Base-by-base conservation (phyloP, 164 flowering plant species). In the Annona squamosa region DNA sequence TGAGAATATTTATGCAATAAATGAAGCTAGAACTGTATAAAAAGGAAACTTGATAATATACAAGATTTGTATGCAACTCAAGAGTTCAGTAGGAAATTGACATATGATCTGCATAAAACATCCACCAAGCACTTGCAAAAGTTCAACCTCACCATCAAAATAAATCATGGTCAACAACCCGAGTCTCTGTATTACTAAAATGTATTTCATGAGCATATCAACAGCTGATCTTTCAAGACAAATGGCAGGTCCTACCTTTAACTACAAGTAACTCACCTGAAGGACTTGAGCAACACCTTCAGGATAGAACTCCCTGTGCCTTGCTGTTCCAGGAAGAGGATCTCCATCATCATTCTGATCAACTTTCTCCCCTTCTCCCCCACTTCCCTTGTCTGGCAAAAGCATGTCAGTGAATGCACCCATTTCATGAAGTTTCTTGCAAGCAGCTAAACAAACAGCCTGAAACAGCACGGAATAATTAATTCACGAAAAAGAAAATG, bases 321-420 rank as follows among this genome's bases (percentile, higher is more conserved):
- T 86, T 70, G 99, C 97, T 75, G 98, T 96, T 79, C 99, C 99
- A 72, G 98, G 93, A 66, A 93, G 85, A 73, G 97, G 90, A 66
- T 93, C 97, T 46, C 90, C 98, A 80, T 87, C 95, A 77, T 93
- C 95, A 81, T 81, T 88, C 74, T 84, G 86, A 65, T 92, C 93
- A 71, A 72, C 84, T 77, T 91, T 88, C 72, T 92, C 93, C 71
- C 79, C 84, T 61, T 88, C 92, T 82, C 83, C 93, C 69, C 91
- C 91, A 77, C 89, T 91, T 77, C 99, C 99, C 82, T 90, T 96
- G 83, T 96, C 98, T 42, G 99, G 99, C 84, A 96, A 86, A 63
- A 96, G 97, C 98, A 96, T 91, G 82, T 96, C 99, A 43, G 98
- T 96, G 78, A 96, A 92, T 76, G 97, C 99, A 69, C 98, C 99